A percentile compares a stretch with the other conserved stretches of the same genome.
These are phyloP conservation scores for Neurospora tetraspora DNA, from an alignment of 495 filamentous ascomycete genomes.

Conservation along the genomic window DNA sequence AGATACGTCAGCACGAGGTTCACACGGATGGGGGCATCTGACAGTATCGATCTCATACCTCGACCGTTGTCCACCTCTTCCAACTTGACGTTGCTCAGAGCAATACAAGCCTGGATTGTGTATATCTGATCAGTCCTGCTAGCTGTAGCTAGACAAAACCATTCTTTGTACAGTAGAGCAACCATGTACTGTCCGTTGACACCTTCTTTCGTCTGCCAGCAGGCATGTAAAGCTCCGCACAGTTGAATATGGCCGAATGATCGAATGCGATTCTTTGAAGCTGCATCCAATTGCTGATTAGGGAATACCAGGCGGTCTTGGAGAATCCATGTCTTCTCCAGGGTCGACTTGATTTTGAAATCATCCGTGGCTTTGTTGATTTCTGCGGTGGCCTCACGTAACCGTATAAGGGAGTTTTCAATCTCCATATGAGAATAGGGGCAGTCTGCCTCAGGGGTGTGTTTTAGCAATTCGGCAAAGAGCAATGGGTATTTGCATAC, in stretches of 20 bases:
- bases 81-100: slow-evolving; percentile 57
- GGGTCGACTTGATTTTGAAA: slow-evolving; percentile 41
- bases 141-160: slow-evolving; percentile 66
- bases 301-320: slow-evolving; percentile 69
- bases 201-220: slow-evolving; percentile 60
- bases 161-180: slow-evolving; percentile 73
- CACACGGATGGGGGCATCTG: background rate
- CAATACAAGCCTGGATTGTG: slow-evolving; percentile 64
- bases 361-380: slow-evolving; percentile 72
- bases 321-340: slow-evolving; percentile 67
- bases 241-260: slow-evolving; percentile 72
- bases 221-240: slow-evolving; percentile 80
- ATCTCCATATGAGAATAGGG: slow-evolving; percentile 71
- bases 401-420: slow-evolving; percentile 56
- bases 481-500: slow-evolving; percentile 88
- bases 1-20: slow-evolving; percentile 3
- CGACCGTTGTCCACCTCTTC: slow-evolving; percentile 72
- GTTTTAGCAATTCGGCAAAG: slow-evolving; percentile 68
- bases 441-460: slow-evolving; percentile 76
- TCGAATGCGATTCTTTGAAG: slow-evolving; percentile 49
- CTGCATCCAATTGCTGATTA: slow-evolving; percentile 43
- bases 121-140: slow-evolving; percentile 51
- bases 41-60: slow-evolving; percentile 43
- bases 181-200: slow-evolving; percentile 74
- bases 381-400: slow-evolving; percentile 59